A percentile compares a stretch with the other conserved stretches of the same genome.
phyloP scores from a whole-genome alignment of 139 green algal species.

The Chlamydomonas urium region DNA sequence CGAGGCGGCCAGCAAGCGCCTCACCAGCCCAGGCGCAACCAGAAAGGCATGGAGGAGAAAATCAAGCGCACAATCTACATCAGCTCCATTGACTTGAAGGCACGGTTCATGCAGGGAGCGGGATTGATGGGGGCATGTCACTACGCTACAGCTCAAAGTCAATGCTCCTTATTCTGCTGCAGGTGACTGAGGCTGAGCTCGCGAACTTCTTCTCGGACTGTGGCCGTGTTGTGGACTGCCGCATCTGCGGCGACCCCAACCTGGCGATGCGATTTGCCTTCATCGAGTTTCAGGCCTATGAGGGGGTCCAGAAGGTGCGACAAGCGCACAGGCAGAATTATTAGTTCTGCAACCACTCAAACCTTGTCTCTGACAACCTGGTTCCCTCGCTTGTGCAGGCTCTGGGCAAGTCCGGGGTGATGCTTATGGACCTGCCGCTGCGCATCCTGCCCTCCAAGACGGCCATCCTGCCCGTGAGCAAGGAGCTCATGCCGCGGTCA shows the following conservation, averaged over 20 bases:
- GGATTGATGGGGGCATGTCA: not conserved
- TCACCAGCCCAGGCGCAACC: slow-evolving; percentile 27
- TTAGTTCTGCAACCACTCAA: no score
- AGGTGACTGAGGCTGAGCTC: slow-evolving; percentile 75
- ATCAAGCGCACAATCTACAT: slow-evolving; percentile 77
- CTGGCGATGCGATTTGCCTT: slow-evolving; percentile 90
- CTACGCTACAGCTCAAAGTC: not conserved
- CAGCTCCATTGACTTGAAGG: slow-evolving; percentile 63
- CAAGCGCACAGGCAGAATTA: no score
- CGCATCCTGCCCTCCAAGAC: slow-evolving; percentile 87
- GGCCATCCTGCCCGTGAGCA: slow-evolving; percentile 92
- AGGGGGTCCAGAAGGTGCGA: slow-evolving; percentile 33
- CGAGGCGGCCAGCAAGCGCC: no score
- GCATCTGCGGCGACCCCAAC: slow-evolving; percentile 94
- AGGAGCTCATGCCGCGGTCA: slow-evolving; percentile 66
- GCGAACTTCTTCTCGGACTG: slow-evolving; percentile 67
- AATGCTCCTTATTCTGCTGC: slow-evolving; percentile 1
- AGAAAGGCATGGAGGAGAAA: slow-evolving; percentile 66
- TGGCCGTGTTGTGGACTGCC: slow-evolving; percentile 81
- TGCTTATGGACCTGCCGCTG: slow-evolving; percentile 68
- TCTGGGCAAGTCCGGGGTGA: slow-evolving; percentile 47
- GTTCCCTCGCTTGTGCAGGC: slow-evolving; percentile 56
- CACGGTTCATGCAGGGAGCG: not conserved
- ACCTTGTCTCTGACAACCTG: no score
- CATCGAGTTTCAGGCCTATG: slow-evolving; percentile 86